These are phyloP conservation scores for Lepidium sativum DNA, from an alignment of 345 rosid species.

Conservation along the genomic window DNA sequence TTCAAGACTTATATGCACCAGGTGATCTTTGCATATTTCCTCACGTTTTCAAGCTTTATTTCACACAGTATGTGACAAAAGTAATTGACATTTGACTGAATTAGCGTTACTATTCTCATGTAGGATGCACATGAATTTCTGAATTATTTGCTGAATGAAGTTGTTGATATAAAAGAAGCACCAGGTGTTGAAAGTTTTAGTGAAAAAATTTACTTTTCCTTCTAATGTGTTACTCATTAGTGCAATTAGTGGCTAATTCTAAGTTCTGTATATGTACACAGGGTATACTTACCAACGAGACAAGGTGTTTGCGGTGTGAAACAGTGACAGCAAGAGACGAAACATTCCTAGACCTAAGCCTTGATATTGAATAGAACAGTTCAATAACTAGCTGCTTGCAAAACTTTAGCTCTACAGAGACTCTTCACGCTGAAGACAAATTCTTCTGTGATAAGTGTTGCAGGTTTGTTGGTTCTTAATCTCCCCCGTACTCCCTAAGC, in stretches of 20 bases:
- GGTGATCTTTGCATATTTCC: slow-evolving; percentile 29
- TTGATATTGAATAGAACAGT: slow-evolving; percentile 95
- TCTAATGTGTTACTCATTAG: no score
- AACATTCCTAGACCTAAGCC: slow-evolving; percentile 87
- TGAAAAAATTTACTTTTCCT: no score
- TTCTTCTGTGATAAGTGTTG: slow-evolving; percentile 97
- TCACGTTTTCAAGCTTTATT: no score
- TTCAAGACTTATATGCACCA: slow-evolving; percentile 99
- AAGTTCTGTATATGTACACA: slow-evolving; percentile 12
- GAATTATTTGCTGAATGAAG: slow-evolving; percentile 89
- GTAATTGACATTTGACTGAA: background rate
- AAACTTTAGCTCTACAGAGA: slow-evolving; percentile 94
- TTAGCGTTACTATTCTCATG: slow-evolving; percentile 3
- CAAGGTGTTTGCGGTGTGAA: slow-evolving; percentile 88
- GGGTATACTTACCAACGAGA: slow-evolving; percentile 94
- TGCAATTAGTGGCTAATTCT: no score
- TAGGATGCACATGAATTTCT: slow-evolving; percentile 97
- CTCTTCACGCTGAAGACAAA: slow-evolving; percentile 86
- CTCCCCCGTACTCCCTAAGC: no score
- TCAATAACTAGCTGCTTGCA: slow-evolving; percentile 95
- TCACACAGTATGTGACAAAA: background rate
- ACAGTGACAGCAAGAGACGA: slow-evolving; percentile 94
- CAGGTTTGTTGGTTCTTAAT: slow-evolving; percentile 50
- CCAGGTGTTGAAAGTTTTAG: slow-evolving; percentile 30
- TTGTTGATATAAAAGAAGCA: slow-evolving; percentile 58